Base-by-base conservation (phyloP, 1,139 yeast genomes). In the Blastobotrys niveus region DNA sequence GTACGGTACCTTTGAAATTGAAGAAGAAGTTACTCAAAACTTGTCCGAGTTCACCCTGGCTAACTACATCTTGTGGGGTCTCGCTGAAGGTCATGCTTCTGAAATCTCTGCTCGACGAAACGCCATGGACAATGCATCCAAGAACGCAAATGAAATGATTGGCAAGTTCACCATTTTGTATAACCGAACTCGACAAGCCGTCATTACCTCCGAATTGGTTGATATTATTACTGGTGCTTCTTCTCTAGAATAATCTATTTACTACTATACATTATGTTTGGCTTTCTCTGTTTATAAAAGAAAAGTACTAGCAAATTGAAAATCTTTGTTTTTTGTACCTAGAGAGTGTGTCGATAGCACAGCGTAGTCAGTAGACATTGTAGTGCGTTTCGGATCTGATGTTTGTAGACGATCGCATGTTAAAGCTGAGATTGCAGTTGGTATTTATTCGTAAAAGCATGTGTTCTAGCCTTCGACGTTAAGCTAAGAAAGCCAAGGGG, bases 121-220 rank as follows among this genome's bases (percentile, higher is more conserved):
- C 69, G 98, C 98, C 62, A 91, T 91, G 98, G 98, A 91, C 73
- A 91, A 89, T 67, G 98, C 98, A 55, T 88, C 97, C 61, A 91
- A 91, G 94, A 91, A 89, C 68, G 98, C 98, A 55, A 95, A 95
- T 73, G 98, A 91, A 62, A 91, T 91, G 98, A 91, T 91, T 67
- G 82, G 79, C 74, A 82, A 79, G 66, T 89, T 86, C 83, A 82
- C 97, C 58, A 91, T 91, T 70, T 80, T 89, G 71, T 91, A 91
- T 76, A 91, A 91, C 89, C 89, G 98, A 81, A 86, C 97, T 68
- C 89, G 98, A 83, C 98, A 91, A 79, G 98, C 98, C 62, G 98
- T 89, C 68, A 91, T 91, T 67, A 91, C 98, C 74, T 91, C 91
- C 79, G 98, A 91, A 77, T 78, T 91, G 81, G 97, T 91, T 65